Evolutionary conservation across 2,329 filamentous ascomycete genomes (phyloP), one percentile per base, ranked within the genome.

Genomic region (Pseudogymnoascus sp.): DNA sequence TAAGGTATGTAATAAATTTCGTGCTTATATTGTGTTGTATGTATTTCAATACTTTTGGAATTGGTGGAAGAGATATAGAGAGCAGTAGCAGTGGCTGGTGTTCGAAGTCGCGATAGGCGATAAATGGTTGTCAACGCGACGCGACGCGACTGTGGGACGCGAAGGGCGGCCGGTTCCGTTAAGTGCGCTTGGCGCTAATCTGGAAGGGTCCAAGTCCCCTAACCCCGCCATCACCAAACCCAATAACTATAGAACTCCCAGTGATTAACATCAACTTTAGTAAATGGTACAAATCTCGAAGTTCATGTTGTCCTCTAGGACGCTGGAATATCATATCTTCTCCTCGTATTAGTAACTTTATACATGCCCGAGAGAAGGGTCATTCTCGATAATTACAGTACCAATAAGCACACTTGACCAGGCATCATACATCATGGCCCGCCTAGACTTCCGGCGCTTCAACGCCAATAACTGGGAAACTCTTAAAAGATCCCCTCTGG

Each of bases 401-500:
- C 47, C 11, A 54, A n/a, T 9, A 30, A 30, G n/a, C 8, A 50
- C 25, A 25, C 12, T 30, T 30, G 9, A 12, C 25, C 22, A 60
- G 18, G 11, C n/a, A 18, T 6, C n/a, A 14, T 37, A 38, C 32
- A 54, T 11, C 12, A 70, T 70, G 67, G 37, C 57, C 35, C 65
- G 65, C 9, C 64, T 57, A 16, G 59, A 64, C 25, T 60, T 71
- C 30, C 66, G 66, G 28, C 67, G 62, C 9, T 60, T 68, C 16
- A 65, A 70, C 59, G 58, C 54, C 35, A 71, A 85, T 67, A 88
- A 88, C 75, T 70, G 83, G 64, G 70, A 75, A 22, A 85, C 81
- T 11, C 74, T 88, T 62, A 78, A 75, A 63, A 71, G 70, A 20
- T 78, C 81, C 58, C 83, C 85, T 64, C 75, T 88, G 14, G 74